Percentiles rank a stretch among this genome's conserved stretches.
These are phyloP conservation scores for Fusarium coicis DNA, from an alignment of 2,329 filamentous ascomycete species.

Conservation along the genomic window DNA sequence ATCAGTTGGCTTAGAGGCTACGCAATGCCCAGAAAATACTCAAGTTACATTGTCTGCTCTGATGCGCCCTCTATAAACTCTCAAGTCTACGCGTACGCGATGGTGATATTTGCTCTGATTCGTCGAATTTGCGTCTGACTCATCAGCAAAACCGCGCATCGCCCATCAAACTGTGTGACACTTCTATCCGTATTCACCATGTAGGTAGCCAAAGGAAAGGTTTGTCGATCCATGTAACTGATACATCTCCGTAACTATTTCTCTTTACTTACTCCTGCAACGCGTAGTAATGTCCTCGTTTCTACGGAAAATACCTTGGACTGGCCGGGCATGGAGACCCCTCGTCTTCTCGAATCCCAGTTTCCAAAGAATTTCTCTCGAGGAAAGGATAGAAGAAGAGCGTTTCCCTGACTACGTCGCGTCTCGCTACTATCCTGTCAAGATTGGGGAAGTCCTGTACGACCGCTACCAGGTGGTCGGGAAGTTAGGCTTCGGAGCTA, in stretches of 20 bases:
- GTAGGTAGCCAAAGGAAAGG: neutral
- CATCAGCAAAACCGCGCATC: neutral
- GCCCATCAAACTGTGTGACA: neutral
- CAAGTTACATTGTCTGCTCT: neutral
- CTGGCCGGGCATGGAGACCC: slow-evolving; percentile 24
- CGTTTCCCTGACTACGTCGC: slow-evolving; percentile 30
- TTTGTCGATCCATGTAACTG: neutral
- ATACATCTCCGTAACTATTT: accelerated
- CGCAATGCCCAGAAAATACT: accelerated
- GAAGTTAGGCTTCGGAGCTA: slow-evolving; percentile 55
- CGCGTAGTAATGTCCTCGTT: neutral
- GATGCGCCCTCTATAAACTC: neutral
- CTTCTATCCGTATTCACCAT: neutral
- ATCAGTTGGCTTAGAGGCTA: neutral
- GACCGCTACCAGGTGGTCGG: slow-evolving; percentile 52
- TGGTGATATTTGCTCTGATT: neutral
- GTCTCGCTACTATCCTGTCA: slow-evolving; percentile 39
- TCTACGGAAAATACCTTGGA: slow-evolving; percentile 18
- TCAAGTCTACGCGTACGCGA: neutral
- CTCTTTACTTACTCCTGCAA: accelerated
- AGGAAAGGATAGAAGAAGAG: slow-evolving; percentile 36
- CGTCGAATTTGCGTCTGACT: neutral
- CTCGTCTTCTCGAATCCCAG: slow-evolving; percentile 29
- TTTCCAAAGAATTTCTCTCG: slow-evolving; percentile 1
- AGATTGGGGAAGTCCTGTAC: slow-evolving; percentile 39